Percentiles rank a stretch among this genome's conserved stretches.
Conservation (phyloP, 2,329 filamentous ascomycete genomes). For the Penicillium sp. region DNA sequence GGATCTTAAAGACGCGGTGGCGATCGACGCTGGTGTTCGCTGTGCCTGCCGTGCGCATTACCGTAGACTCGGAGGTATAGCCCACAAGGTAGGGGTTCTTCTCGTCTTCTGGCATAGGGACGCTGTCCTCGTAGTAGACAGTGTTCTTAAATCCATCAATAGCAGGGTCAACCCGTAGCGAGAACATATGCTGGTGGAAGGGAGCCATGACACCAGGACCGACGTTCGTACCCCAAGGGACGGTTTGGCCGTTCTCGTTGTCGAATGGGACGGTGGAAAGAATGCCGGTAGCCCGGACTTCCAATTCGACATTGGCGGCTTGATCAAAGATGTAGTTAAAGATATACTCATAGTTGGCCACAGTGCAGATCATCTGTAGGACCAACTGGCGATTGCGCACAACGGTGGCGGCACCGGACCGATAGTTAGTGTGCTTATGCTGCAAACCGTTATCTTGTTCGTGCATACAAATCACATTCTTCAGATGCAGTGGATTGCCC, state of each 20-base stretch:
- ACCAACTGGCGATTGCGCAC: conserved; percentile 58
- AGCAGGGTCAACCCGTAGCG: conserved; percentile 55
- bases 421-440: conserved; percentile 65
- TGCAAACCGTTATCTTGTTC: conserved; percentile 62
- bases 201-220: conserved; percentile 60
- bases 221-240: conserved; percentile 60
- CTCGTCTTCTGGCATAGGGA: conserved; percentile 50
- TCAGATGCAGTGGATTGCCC: conserved; percentile 50
- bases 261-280: conserved; percentile 60
- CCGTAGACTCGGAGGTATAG: conserved; percentile 44
- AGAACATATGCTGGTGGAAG: conserved; percentile 72
- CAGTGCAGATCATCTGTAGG: conserved; percentile 61
- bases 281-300: conserved; percentile 61
- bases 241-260: conserved; percentile 48
- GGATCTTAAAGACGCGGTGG: conserved; percentile 52
- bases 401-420: conserved; percentile 55
- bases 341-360: conserved; percentile 66
- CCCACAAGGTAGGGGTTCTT: conserved; percentile 45
- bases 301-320: conserved; percentile 57
- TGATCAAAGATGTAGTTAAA: conserved; percentile 65
- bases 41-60: conserved; percentile 41
- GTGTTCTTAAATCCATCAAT: conserved; percentile 50
- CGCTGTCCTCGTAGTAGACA: conserved; percentile 51
- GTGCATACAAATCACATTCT: conserved; percentile 62
- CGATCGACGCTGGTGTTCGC: conserved; percentile 42